A percentile compares a stretch with the other conserved stretches of the same genome.
Conservation (phyloP, 306 rosid genomes). For the Boehmeria nivea region DNA sequence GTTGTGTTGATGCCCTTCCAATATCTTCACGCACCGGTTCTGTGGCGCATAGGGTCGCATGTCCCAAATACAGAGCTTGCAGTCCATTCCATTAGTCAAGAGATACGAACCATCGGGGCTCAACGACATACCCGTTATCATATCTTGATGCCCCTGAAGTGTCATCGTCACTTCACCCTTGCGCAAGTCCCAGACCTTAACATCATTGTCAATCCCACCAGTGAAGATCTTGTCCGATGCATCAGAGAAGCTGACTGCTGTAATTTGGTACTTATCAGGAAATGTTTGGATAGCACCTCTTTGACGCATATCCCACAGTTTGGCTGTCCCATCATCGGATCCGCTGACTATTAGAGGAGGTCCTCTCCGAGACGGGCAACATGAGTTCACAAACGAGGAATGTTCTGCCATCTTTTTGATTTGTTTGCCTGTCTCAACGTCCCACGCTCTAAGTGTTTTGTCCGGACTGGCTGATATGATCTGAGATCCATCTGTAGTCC, state of each 20-base stretch:
- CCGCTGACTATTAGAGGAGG: constrained; percentile 93
- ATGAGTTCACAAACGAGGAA: constrained; percentile 80
- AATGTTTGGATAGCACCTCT: constrained; percentile 95
- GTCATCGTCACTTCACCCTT: constrained; percentile 88
- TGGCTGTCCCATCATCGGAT: constrained; percentile 93
- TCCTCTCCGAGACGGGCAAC: constrained; percentile 92
- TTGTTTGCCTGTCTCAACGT: constrained; percentile 86
- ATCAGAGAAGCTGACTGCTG: constrained; percentile 84
- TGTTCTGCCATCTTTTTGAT: constrained; percentile 95
- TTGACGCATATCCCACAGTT: constrained; percentile 97
- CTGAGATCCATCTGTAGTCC: constrained; percentile 91
- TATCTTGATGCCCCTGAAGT: constrained; percentile 94
- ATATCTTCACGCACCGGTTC: constrained; percentile 82
- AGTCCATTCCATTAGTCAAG: constrained; percentile 93
- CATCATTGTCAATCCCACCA: constrained; percentile 83
- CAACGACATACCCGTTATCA: constrained; percentile 90
- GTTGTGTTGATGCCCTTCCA: constrained; percentile 97
- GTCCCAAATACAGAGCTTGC: constrained; percentile 95
- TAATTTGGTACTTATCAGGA: constrained; percentile 90
- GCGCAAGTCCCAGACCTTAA: constrained; percentile 93
- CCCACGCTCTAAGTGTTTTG: constrained; percentile 92
- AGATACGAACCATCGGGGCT: constrained; percentile 99
- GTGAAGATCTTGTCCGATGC: constrained; percentile 93
- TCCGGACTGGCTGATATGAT: constrained; percentile 85
- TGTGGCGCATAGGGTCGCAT: constrained; percentile 98